phyloP scores from a whole-genome alignment of 78 protist species.

The Dictyostelium capitatum region DNA sequence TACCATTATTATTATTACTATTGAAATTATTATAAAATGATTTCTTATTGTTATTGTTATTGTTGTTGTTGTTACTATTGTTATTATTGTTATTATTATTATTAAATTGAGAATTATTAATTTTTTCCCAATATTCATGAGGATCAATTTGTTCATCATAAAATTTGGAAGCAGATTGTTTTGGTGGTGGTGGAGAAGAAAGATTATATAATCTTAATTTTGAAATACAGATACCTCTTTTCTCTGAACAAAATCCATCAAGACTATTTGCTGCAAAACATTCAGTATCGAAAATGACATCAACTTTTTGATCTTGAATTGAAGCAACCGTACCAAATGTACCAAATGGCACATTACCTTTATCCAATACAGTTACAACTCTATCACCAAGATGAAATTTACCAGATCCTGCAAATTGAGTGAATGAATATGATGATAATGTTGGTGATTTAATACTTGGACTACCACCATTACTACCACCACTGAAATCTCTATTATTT shows the following conservation, averaged over 20 bases:
- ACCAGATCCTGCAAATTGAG: not conserved
- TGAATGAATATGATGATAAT: not conserved
- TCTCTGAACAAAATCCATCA: constrained; percentile 53
- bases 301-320: constrained; percentile 59
- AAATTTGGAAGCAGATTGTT: not conserved
- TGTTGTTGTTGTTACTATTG: not conserved
- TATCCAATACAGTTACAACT: constrained; percentile 40
- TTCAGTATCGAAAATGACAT: constrained; percentile 42
- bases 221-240: constrained; percentile 63
- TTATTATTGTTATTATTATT: not conserved
- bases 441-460: constrained; percentile 2
- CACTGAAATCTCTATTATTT: not conserved
- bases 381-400: constrained; percentile 61
- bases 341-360: constrained; percentile 80
- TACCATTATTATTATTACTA: not conserved
- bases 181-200: constrained; percentile 23
- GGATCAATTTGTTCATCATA: constrained; percentile 25
- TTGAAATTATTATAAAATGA: not conserved
- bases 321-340: constrained; percentile 46
- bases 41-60: not conserved
- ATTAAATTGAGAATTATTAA: not conserved
- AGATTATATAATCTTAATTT: constrained; percentile 55
- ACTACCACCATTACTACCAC: not conserved
- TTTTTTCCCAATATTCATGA: constrained; percentile 51
- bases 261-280: constrained; percentile 43